Base-by-base conservation (phyloP, 2,329 filamentous ascomycete species). In the Colletotrichum sp. region DNA sequence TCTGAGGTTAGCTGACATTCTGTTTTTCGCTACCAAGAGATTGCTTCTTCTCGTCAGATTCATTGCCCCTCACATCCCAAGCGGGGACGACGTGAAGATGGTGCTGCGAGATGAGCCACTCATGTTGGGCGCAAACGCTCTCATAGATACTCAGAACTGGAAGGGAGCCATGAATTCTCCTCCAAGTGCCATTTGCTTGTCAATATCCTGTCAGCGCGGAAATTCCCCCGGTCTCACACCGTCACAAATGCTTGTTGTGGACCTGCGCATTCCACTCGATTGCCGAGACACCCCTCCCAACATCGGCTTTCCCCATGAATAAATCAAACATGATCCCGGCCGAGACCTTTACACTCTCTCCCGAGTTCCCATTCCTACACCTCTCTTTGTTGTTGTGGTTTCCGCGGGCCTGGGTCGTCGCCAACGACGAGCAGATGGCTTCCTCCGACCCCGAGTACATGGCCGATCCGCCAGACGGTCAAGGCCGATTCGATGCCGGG, bases 401-500 rank as follows among this genome's bases (percentile, higher is more conserved):
- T 10, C 25, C 30, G 28, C 18, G 36, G 34, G 58, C 22, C 22
- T 52, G 34, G 58, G 32, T 30, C 22, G 39, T 22, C 22, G 27
- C 28, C 43, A n/a, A 32, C 34, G 25, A 48, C 48, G 74, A 69
- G 18, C 8, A 48, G 16, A 75, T 75, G 74, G 34, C 48, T 15
- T 68, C 58, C 15, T 48, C 18, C 34, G 43, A 28, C 9, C 36
- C 74, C 64, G 32, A 73, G 58, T 75, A 73, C 25, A 74, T 75
- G 74, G 74, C 64, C 18, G 70, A 73, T 34, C 22, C 74, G 28
- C 74, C 74, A 15, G 64, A 10, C 6, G 70, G 64, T 8, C 70
- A 75, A 7, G 74, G 34, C 5, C 70, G 74, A 22, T 75, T 75
- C 34, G 74, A 75, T 15, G 74, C 70, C 6, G 56, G 58, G 7